These are phyloP conservation scores for Fusarium mexicanum DNA, from an alignment of 2,329 filamentous ascomycete genomes.

Conservation along the genomic window DNA sequence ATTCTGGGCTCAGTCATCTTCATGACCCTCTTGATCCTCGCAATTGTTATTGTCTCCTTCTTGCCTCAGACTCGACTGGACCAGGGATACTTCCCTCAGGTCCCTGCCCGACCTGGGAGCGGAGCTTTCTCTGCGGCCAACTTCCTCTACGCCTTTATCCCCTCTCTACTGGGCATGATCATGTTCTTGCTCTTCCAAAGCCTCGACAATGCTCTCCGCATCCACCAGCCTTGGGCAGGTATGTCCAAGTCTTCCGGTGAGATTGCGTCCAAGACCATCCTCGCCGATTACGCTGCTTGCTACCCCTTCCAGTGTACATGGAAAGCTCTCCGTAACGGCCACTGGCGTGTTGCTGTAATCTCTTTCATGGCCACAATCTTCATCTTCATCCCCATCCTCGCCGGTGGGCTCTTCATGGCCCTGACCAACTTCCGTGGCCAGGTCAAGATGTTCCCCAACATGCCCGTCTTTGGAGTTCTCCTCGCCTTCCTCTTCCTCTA, in stretches of 20 bases:
- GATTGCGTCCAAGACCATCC: slow-evolving; percentile 69
- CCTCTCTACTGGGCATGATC: slow-evolving; percentile 72
- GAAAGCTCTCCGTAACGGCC: slow-evolving; percentile 66
- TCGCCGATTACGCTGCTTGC: slow-evolving; percentile 76
- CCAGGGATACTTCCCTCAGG: slow-evolving; percentile 75
- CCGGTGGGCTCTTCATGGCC: slow-evolving; percentile 78
- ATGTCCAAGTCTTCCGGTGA: slow-evolving; percentile 67
- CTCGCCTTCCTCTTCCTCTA: slow-evolving; percentile 78
- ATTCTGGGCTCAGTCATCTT: slow-evolving; percentile 74
- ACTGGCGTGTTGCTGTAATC: slow-evolving; percentile 72
- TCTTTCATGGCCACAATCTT: slow-evolving; percentile 69
- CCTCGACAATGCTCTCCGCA: slow-evolving; percentile 71
- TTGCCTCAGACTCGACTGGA: slow-evolving; percentile 72
- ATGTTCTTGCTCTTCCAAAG: slow-evolving; percentile 74
- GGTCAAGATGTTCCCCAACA: slow-evolving; percentile 76
- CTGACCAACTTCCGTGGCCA: slow-evolving; percentile 64
- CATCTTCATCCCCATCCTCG: slow-evolving; percentile 71
- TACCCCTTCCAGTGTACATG: slow-evolving; percentile 68
- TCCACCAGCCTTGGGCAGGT: slow-evolving; percentile 75
- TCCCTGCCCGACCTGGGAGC: slow-evolving; percentile 67
- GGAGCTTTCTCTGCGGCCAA: slow-evolving; percentile 85
- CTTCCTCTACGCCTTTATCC: slow-evolving; percentile 85
- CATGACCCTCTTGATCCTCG: slow-evolving; percentile 69
- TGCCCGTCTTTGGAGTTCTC: slow-evolving; percentile 77
- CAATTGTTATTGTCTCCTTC: slow-evolving; percentile 82